These are phyloP conservation scores for Geotrichum aggregatum DNA, from an alignment of 1,139 yeast species.

Conservation along the genomic window DNA sequence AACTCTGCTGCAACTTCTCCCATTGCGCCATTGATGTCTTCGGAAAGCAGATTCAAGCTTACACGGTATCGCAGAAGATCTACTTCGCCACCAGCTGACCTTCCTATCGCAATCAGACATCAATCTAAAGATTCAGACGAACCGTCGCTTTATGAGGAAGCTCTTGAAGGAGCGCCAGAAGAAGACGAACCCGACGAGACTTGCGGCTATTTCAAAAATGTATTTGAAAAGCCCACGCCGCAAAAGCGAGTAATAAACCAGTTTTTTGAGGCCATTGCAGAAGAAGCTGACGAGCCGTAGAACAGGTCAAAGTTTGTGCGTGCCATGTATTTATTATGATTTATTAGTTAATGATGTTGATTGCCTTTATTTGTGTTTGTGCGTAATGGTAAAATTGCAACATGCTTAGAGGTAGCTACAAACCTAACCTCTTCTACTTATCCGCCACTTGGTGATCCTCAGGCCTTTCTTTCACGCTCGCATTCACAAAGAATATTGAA, in stretches of 20 bases:
- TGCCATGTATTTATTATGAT: not conserved
- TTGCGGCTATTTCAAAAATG: not conserved
- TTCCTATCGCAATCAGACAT: not conserved
- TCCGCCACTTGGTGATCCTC: no score
- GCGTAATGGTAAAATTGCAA: no score
- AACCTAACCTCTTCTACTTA: no score
- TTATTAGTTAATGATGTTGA: no score
- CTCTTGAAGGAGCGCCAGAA: not conserved
- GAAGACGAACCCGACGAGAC: not conserved
- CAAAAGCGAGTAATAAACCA: no score
- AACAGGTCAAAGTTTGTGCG: no score
- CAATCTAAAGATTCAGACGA: not conserved
- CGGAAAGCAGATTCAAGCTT: slow-evolving; percentile 1
- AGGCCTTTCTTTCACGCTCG: no score
- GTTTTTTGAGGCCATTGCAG: slow-evolving; percentile 1
- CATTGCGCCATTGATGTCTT: not conserved
- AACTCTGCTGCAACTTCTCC: not conserved
- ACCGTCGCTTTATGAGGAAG: not conserved
- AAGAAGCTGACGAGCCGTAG: not conserved
- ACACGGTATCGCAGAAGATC: not conserved
- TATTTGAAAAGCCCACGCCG: no score
- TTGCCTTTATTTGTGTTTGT: no score
- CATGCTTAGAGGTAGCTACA: no score
- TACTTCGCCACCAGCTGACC: not conserved
- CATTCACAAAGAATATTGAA: no score